phyloP scores from a whole-genome alignment of 208 protist species.

The Vickermania spadyakhi region DNA sequence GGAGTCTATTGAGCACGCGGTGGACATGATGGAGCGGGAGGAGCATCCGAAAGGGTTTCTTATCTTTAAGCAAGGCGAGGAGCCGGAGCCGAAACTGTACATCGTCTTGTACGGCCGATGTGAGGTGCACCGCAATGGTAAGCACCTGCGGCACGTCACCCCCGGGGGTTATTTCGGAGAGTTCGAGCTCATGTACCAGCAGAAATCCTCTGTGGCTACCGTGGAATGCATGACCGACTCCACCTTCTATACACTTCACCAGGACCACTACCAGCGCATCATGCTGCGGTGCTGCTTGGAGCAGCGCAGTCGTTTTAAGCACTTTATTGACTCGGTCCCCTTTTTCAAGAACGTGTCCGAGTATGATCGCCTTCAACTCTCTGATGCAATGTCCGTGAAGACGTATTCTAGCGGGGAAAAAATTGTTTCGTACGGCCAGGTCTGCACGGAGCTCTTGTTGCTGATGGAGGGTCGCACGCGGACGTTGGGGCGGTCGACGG shows the following conservation, averaged over 20 bases:
- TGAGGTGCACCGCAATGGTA: slow-evolving; percentile 76
- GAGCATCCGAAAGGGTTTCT: slow-evolving; percentile 40
- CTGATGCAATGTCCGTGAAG: slow-evolving; percentile 65
- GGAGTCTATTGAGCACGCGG: slow-evolving; percentile 33
- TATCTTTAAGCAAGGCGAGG: slow-evolving; percentile 63
- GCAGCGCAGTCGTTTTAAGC: slow-evolving; percentile 43
- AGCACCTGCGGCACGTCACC: slow-evolving; percentile 35
- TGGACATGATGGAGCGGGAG: slow-evolving; percentile 49
- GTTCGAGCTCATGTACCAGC: slow-evolving; percentile 86
- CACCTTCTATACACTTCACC: slow-evolving; percentile 74
- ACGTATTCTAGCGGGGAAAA: slow-evolving; percentile 50
- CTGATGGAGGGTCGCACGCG: slow-evolving; percentile 70
- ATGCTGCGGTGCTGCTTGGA: slow-evolving; percentile 58
- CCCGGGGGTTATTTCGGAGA: slow-evolving; percentile 71
- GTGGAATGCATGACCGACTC: slow-evolving; percentile 70
- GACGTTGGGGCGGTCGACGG: slow-evolving; percentile 54
- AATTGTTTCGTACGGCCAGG: slow-evolving; percentile 67
- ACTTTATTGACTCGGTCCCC: slow-evolving; percentile 44
- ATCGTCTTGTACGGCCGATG: slow-evolving; percentile 71
- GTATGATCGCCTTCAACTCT: slow-evolving; percentile 80
- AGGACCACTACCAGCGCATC: slow-evolving; percentile 72
- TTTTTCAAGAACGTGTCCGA: slow-evolving; percentile 73
- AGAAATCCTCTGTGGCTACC: slow-evolving; percentile 64
- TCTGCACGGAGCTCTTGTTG: slow-evolving; percentile 65
- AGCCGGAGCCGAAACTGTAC: slow-evolving; percentile 60